phyloP scores from a whole-genome alignment of 352 stramenopile species.

The Phytophthora kernoviae region DNA sequence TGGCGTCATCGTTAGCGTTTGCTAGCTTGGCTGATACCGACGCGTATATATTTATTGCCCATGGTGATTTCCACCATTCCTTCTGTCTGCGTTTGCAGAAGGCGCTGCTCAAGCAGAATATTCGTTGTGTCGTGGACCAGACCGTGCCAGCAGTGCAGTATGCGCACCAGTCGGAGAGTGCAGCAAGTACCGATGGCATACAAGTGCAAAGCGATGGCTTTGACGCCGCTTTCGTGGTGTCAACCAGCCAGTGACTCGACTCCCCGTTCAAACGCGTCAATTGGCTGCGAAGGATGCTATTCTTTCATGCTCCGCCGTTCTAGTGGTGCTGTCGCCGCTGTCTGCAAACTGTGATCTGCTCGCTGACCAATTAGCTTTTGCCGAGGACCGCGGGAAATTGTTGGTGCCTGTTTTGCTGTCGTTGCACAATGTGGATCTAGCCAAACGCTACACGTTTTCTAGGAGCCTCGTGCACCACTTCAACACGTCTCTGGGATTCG shows the following conservation, averaged over 20 bases:
- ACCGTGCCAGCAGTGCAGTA: constrained; percentile 56
- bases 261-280: constrained; percentile 63
- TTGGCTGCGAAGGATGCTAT: constrained; percentile 80
- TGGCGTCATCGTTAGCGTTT: constrained; percentile 29
- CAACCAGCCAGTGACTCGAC: constrained; percentile 16
- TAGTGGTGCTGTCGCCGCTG: constrained; percentile 72
- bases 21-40: constrained; percentile 14
- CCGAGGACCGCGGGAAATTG: constrained; percentile 76
- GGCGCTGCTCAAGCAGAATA: constrained; percentile 60
- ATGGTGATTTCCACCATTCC: constrained; percentile 72
- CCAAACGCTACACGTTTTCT: constrained; percentile 84
- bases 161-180: constrained; percentile 24
- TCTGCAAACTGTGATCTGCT: constrained; percentile 74
- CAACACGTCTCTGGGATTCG: constrained; percentile 76
- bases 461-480: constrained; percentile 79
- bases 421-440: constrained; percentile 70
- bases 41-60: constrained; percentile 76
- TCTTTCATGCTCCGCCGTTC: constrained; percentile 63
- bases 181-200: constrained; percentile 10
- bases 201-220: constrained; percentile 15
- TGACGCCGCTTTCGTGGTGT: constrained; percentile 11
- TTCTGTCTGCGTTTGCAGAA: constrained; percentile 70
- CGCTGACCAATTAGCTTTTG: constrained; percentile 79
- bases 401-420: constrained; percentile 79
- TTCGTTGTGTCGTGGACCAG: constrained; percentile 64